Conservation (phyloP, 73 alveolate genomes). For the Paramecium bursaria region DNA sequence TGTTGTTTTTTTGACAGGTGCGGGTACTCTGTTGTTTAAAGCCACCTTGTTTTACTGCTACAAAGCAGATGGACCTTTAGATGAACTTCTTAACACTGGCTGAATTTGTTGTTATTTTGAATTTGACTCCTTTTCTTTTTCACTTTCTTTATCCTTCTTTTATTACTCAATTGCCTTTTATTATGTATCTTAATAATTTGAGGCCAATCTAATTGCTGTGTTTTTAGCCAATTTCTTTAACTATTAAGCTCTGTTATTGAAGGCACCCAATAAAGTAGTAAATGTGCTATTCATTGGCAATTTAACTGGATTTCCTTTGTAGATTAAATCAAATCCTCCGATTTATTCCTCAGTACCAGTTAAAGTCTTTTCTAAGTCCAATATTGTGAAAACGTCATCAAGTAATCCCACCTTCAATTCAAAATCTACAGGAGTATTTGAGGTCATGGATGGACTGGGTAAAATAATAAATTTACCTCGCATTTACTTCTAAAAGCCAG, state of each 20-base stretch:
- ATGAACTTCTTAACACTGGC: slow-evolving; percentile 56
- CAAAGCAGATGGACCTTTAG: slow-evolving; percentile 48
- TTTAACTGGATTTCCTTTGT: slow-evolving; percentile 90
- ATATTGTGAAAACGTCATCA: slow-evolving; percentile 96
- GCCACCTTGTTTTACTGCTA: slow-evolving; percentile 6
- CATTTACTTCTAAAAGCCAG: slow-evolving; percentile 96
- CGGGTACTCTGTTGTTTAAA: background rate
- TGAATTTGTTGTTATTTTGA: too few species aligned
- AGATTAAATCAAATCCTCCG: slow-evolving; percentile 99
- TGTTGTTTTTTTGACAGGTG: slow-evolving; percentile 17
- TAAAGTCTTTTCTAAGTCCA: slow-evolving; percentile 91
- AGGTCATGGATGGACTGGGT: slow-evolving; percentile 99
- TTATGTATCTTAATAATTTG: slow-evolving; percentile 53
- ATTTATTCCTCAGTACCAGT: slow-evolving; percentile 99
- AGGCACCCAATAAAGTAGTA: slow-evolving; percentile 93
- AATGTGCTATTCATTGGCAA: slow-evolving; percentile 89
- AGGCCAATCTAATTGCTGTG: slow-evolving; percentile 96
- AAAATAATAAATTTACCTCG: slow-evolving; percentile 63
- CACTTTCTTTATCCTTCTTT: slow-evolving; percentile 42
- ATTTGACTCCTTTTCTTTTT: slow-evolving; percentile 49
- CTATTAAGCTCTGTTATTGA: slow-evolving; percentile 93
- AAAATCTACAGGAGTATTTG: slow-evolving; percentile 97
- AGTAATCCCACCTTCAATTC: slow-evolving; percentile 95
- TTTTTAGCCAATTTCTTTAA: slow-evolving; percentile 95
- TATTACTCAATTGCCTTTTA: slow-evolving; percentile 37